Base-by-base conservation (phyloP, 2,329 filamentous ascomycete species). In the Simplicillium sp. region DNA sequence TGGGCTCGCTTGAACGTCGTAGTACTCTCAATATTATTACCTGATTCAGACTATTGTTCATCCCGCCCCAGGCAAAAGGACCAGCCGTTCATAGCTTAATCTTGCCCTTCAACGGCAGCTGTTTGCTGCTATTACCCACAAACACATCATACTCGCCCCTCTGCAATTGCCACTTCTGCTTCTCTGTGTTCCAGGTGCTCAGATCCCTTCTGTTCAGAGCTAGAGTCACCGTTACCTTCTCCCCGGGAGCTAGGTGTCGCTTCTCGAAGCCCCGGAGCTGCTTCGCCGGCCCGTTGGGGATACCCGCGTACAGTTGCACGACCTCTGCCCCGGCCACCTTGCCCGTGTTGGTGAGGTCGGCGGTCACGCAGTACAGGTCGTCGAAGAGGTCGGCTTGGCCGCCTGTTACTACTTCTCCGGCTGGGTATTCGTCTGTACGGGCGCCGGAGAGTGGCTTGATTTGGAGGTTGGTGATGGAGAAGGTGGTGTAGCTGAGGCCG, bases 251-350 rank as follows among this genome's bases (percentile, higher is more conserved):
- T 35, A 84, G 46, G 13, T 60, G 62, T 0, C 70, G 62, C 62
- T 84, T 84, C 39, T 75, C 74, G 29, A 84, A 84, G 7, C 81
- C 80, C 7, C 80, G 66, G n/a, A 85, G 64, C 54, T 84, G 78
- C 33, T 69, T 62, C 1, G 67, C 58, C 0, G 81, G 81, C 7
- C 52, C 57, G 3, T 53, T 58, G 3, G 70, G 69, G 15, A 70
- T 64, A 3, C 60, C 61, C 12, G 73, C 49, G 40, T 74, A 75
- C 4, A 75, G 54, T 55, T 70, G 71, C 14, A 62, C 62, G 7
- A 70, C 64, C 52, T 74, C 70, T 13, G 64, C 62, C 5, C 68
- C 70, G 7, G 55, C 57, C 1, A 61, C 52, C 2, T 39, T 29
- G 1, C 70, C 71, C 2, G 57, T 62, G 46, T 75, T 75, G 7